phyloP scores from a whole-genome alignment of 176 grass and related monocot genomes.

The Panicum miliaceum region DNA sequence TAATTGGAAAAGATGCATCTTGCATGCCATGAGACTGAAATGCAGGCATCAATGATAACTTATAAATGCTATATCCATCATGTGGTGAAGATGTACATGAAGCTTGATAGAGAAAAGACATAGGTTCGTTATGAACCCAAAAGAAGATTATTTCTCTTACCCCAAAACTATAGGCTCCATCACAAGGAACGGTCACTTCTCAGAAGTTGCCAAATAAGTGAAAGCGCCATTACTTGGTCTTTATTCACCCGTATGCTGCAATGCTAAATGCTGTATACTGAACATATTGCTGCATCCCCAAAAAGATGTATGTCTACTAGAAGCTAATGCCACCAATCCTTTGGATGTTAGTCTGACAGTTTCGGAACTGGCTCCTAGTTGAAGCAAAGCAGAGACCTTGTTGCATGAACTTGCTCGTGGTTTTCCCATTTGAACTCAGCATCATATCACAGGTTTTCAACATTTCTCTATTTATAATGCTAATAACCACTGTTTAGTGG shows the following conservation, averaged over 20 bases:
- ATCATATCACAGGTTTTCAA: background rate
- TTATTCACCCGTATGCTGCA: background rate
- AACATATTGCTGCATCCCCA: background rate
- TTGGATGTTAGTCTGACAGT: background rate
- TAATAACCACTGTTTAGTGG: background rate
- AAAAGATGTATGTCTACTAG: slow-evolving; percentile 3
- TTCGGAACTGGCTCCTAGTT: background rate
- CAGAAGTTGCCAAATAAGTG: background rate
- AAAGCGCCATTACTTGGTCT: background rate
- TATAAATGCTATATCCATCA: slow-evolving; percentile 39
- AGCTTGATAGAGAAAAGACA: background rate
- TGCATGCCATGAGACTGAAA: background rate
- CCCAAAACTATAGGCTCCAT: background rate
- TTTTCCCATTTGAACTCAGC: background rate
- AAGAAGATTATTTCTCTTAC: background rate
- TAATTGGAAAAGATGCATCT: slow-evolving; percentile 33
- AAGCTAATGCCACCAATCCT: background rate
- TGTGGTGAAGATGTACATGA: slow-evolving; percentile 25
- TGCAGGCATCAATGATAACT: slow-evolving; percentile 31
- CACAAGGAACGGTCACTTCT: background rate
- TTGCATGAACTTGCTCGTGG: background rate
- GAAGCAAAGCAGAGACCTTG: background rate
- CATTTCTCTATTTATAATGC: background rate
- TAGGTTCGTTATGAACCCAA: background rate
- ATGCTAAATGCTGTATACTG: background rate